These are phyloP conservation scores for Chytriomyces sp. DNA, from an alignment of 192 early-diverging fungal species.

Conservation along the genomic window DNA sequence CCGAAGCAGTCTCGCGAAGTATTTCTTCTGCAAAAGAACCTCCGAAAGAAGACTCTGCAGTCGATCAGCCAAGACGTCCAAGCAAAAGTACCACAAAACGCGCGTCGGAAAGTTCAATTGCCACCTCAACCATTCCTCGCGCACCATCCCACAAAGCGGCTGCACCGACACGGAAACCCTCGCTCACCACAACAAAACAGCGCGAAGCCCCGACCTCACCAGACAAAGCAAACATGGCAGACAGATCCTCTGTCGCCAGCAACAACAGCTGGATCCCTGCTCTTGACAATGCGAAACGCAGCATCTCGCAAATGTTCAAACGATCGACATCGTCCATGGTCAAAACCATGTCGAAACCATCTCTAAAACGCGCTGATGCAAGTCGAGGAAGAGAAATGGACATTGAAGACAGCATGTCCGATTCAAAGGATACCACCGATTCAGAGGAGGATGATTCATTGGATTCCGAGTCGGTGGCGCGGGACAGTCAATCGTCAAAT, in stretches of 20 bases:
- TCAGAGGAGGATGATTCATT: background rate
- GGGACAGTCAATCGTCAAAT: background rate
- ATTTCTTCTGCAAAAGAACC: no score
- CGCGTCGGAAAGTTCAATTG: background rate
- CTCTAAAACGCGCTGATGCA: background rate
- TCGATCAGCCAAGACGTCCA: background rate
- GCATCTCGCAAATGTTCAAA: conserved; percentile 12
- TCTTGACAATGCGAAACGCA: background rate
- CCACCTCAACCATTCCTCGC: background rate
- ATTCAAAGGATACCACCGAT: background rate
- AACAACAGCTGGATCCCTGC: background rate
- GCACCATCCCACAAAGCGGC: background rate
- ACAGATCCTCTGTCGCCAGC: background rate
- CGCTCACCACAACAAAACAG: background rate
- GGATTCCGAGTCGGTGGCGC: background rate
- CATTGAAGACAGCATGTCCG: background rate
- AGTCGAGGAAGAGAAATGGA: conserved; percentile 3
- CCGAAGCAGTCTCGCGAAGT: no score
- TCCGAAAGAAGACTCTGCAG: no score
- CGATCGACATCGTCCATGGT: background rate
- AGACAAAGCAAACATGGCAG: background rate
- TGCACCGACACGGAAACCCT: background rate
- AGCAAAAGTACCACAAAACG: background rate
- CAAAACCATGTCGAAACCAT: background rate
- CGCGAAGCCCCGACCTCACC: no score